Base-by-base conservation (phyloP, 306 rosid genomes). In the Vigna nakashimae region DNA sequence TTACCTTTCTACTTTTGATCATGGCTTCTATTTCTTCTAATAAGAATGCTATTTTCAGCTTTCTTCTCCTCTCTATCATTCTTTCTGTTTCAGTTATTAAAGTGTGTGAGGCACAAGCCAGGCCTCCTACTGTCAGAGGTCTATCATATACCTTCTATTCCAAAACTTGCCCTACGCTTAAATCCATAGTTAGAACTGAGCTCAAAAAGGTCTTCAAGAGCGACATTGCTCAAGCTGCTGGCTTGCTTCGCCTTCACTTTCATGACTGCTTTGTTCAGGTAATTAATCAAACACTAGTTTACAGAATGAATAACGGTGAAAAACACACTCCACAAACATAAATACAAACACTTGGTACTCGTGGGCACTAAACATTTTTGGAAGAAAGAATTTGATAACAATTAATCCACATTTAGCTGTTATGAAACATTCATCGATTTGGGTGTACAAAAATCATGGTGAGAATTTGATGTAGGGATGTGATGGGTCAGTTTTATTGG, bases 261-360 rank as follows among this genome's bases (percentile, higher is more conserved):
- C 97, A 91, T 34, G 94, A 88, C 69, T 91, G 97, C 90, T 91
- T 91, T 79, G 97, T 89, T 78, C 94, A 89, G 88, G 97, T 86
- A 30, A 30, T 30, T 30, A 30, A 30, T 30, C 34, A 3, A 4
- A 30, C 34, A 4, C 34, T 30, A 42, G 13, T 42, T 42, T 42
- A 42, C 46, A 42, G 13, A 42, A 42, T 1, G 13, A 9, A 9
- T 8, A 40, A 40, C 0, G 7, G 45, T 9, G 46, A 42, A 42
- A 8, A 42, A 7, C 5, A 30, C 34, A 30, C 34, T 4, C 4
- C 34, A 42, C 46, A 42, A 9, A 42, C 46, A 42, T 11, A 42
- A 42, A 42, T 1, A 42, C 46, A 42, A 9, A 9, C 46, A 9
- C 46, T 11, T 45, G 4, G 15, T 12, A 45, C 49, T 45, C 9